Evolutionary conservation across 176 grass and related monocot species (phyloP), one percentile per base, ranked within the genome.

Genomic region (Triticum timopheevii): DNA sequence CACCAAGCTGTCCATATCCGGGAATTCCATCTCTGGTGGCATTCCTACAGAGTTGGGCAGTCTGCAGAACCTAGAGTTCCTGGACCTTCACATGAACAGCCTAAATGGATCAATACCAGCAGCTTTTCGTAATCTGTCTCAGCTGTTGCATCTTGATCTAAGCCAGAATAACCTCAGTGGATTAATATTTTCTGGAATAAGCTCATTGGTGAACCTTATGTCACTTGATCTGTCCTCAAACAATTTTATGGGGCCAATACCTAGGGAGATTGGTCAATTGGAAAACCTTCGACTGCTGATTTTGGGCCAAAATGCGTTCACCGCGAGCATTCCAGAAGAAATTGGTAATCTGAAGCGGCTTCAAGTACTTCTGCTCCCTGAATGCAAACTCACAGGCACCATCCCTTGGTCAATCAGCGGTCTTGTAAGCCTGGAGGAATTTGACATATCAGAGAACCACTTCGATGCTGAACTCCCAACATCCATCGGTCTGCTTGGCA

Each of bases 381-480:
- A 62, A 76, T 96, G 87, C 86, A 94, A 94, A 80, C 85, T 96
- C 73, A 91, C 86, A 54, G 97, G 94, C 24, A 25, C 63, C 34
- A 88, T 98, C 71, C 97, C 97, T 36, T 52, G 38, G 70, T 84
- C 93, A 86, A 80, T 98, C 59, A 77, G 88, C 22, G 82, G 83
- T 80, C 92, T 98, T 10, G 86, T 79, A 68, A 95, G 89, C 69
- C 84, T 98, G 87, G 94, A 83, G 28, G 76, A 91, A 85, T 76
- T 98, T 31, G 97, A 98, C 67, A 91, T 98, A 86, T 98, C 97
- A 45, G 97, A 91, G 47, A 98, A 98, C 79, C 82, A 85, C 45
- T 98, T 98, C 39, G 65, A 87, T 28, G 78, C 94, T 54, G 94
- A 90, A 80, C 74, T 98, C 45, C 97, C 94, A 42, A 19, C 79